A percentile compares a stretch with the other conserved stretches of the same genome.
Conservation (phyloP, 305 asterid genomes). For the Fraxinus ornus region DNA sequence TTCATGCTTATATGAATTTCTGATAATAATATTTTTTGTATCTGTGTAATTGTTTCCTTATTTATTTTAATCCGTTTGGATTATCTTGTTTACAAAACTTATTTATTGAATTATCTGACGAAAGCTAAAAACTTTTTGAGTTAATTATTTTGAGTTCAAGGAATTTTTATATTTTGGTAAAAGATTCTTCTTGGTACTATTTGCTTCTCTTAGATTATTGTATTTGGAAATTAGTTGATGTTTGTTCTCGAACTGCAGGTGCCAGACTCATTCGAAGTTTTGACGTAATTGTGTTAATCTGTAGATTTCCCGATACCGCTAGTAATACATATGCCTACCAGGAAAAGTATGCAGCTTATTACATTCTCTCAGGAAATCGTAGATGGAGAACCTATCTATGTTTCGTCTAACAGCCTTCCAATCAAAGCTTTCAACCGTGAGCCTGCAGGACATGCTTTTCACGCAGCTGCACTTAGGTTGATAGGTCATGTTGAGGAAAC, state of each 20-base stretch:
- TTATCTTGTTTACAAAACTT: neutral
- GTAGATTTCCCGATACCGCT: neutral
- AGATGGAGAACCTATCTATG: slow-evolving; percentile 63
- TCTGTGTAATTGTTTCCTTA: neutral
- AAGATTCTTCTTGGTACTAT: no score
- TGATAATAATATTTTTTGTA: neutral
- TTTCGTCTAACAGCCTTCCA: slow-evolving; percentile 73
- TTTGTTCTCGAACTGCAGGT: neutral
- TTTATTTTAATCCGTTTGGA: neutral
- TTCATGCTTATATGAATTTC: neutral
- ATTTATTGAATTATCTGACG: neutral
- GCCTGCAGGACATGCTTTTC: slow-evolving; percentile 94
- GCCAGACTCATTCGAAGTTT: neutral
- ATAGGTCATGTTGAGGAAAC: slow-evolving; percentile 57
- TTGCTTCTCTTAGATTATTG: neutral
- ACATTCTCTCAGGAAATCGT: slow-evolving; percentile 63
- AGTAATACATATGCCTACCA: slow-evolving; percentile 27
- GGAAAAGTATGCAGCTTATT: slow-evolving; percentile 48
- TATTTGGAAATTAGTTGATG: neutral
- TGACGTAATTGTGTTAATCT: neutral
- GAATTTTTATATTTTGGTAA: neutral
- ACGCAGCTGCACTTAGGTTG: slow-evolving; percentile 78
- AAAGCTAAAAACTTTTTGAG: neutral
- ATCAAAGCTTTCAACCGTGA: slow-evolving; percentile 56
- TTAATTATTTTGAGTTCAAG: neutral